Conservation (phyloP, 73 alveolate genomes). For the Uronychia setigera region DNA sequence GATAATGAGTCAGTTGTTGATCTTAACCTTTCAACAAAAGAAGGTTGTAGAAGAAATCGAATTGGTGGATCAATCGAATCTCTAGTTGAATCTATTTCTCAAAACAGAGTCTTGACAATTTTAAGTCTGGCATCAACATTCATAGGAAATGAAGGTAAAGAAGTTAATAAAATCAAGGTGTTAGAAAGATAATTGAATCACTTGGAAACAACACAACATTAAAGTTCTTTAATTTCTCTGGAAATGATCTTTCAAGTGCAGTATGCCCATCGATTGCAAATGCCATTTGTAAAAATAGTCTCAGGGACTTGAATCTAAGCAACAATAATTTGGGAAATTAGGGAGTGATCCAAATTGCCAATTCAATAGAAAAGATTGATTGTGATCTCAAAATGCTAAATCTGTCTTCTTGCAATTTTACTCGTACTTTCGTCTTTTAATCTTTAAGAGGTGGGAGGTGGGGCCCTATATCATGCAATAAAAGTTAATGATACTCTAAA, state of each 20-base stretch:
- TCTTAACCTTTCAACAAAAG: conserved; percentile 28
- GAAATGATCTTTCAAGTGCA: neutral
- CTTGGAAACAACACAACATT: neutral
- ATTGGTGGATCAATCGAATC: conserved; percentile 1
- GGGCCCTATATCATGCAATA: conserved; percentile 14
- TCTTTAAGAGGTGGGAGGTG: conserved; percentile 26
- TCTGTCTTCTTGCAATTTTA: conserved; percentile 31
- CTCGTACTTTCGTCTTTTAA: no score
- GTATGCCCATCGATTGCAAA: neutral
- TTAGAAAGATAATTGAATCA: neutral
- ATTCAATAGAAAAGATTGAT: conserved; percentile 12
- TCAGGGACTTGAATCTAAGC: conserved; percentile 33
- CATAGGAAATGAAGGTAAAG: neutral
- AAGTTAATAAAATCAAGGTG: neutral
- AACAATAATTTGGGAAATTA: conserved; percentile 33
- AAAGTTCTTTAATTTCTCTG: neutral
- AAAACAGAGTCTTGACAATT: neutral
- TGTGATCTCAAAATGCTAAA: conserved; percentile 13
- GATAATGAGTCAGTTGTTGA: conserved; percentile 34
- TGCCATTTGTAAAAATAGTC: neutral
- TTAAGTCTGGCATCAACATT: neutral
- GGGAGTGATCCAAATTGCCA: conserved; percentile 23
- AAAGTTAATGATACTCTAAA: conserved; percentile 12
- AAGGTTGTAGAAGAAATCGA: conserved; percentile 36
- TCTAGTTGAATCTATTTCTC: neutral